Base-by-base conservation (phyloP, 305 asterid species). In the Fraxinus sp. region DNA sequence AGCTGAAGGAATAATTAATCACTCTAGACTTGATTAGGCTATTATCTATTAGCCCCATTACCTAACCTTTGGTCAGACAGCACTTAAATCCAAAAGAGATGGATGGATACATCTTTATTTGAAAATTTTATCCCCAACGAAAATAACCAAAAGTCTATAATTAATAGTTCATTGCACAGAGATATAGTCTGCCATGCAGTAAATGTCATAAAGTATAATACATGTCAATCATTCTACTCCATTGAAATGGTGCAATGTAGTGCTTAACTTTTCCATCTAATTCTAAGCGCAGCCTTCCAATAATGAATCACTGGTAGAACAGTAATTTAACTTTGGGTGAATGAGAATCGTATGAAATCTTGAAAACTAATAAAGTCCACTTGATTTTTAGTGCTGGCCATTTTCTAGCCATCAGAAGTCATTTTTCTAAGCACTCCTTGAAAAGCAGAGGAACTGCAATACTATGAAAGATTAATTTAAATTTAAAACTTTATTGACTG, bases 381-480 rank as follows among this genome's bases (percentile, higher is more conserved):
- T 62, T 22, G 30, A 62, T 59, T 59, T 59, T 59, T 59, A 7
- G 71, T 62, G 30, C 24, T 22, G 71, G 32, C 71, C 3, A 62
- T 28, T 62, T 30, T 62, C 32, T 62, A 22, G 30, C 71, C 71
- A 62, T 62, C 71, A 72, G 24, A 16, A 32, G 5, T 32, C 46
- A 72, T 72, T 72, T 72, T n/a, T 33, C 77, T 16, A 33, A 33
- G 46, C 33, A 33, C 43, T 72, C 46, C 46, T 72, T 33, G 77
- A 72, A 71, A 72, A 72, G 46, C 77, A 72, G 46, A 16, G 41
- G 41, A 72, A 33, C 77, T 33, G 77, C 77, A 72, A 72, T 72
- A 33, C 77, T 6, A 72, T 72, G 46, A 72, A 72, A 33, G 75
- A 35, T 32, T 70, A 72, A 14, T 33, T 72, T 6, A 8, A 32